Evolutionary conservation across 495 filamentous ascomycete genomes (phyloP).

Genomic region (Sporormia fimetaria): DNA sequence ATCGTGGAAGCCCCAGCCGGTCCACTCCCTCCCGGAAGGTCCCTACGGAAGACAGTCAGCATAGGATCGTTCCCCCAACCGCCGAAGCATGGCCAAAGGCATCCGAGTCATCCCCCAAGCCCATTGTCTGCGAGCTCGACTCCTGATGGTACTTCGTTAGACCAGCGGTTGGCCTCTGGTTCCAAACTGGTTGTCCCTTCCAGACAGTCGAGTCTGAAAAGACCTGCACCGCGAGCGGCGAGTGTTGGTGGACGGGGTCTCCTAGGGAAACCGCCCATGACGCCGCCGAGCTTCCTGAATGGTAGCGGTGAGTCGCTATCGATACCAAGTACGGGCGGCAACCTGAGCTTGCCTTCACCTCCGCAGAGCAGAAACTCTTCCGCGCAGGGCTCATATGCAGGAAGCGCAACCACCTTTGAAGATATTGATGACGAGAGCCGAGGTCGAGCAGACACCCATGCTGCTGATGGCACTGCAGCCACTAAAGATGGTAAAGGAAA

Average conservation of each 20-base stretch:
- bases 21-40: slow-evolving; percentile 44
- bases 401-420: slow-evolving; percentile 78
- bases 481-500: slow-evolving; percentile 69
- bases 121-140: slow-evolving; percentile 41
- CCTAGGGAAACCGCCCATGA: slow-evolving; percentile 22
- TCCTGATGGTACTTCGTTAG: slow-evolving; percentile 8
- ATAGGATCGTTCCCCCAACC: slow-evolving; percentile 90
- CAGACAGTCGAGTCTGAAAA: slow-evolving; percentile 32
- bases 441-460: slow-evolving; percentile 38
- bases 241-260: slow-evolving; percentile 12
- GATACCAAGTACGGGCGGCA: slow-evolving; percentile 42
- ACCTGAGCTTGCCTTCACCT: slow-evolving; percentile 63
- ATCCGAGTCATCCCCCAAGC: slow-evolving; percentile 47
- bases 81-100: slow-evolving; percentile 49
- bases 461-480: slow-evolving; percentile 22
- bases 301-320: slow-evolving; percentile 65
- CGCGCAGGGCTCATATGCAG: slow-evolving; percentile 79
- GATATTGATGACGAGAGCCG: slow-evolving; percentile 44
- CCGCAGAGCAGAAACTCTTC: slow-evolving; percentile 81
- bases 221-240: slow-evolving; percentile 14
- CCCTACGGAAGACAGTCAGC: slow-evolving; percentile 74
- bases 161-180: slow-evolving; percentile 26
- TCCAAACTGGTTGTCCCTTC: slow-evolving; percentile 18
- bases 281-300: slow-evolving; percentile 61
- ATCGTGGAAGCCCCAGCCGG: slow-evolving; percentile 10